These are phyloP conservation scores for Neurospora crassa DNA, from an alignment of 2,329 filamentous ascomycete species.

Conservation along the genomic window DNA sequence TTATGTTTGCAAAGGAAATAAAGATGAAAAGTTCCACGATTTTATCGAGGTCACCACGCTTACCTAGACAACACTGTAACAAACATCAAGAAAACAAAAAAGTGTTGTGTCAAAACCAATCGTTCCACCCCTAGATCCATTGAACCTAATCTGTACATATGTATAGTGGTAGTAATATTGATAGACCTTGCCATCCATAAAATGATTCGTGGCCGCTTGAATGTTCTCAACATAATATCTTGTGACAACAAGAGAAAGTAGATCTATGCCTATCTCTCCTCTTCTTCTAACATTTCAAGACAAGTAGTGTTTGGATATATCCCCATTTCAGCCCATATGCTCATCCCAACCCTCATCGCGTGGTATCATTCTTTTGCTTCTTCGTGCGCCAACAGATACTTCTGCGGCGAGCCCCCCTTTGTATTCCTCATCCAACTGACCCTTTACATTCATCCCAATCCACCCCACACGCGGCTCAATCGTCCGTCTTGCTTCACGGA, in stretches of 20 bases:
- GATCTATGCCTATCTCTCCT: neutral
- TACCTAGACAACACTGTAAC: neutral
- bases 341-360: neutral
- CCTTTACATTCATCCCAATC: neutral
- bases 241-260: neutral
- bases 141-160: neutral
- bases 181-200: neutral
- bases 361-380: neutral
- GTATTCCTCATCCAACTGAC: neutral
- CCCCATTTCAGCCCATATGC: neutral
- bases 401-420: neutral
- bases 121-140: neutral
- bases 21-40: neutral
- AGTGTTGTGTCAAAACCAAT: neutral
- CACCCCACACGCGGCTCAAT: neutral
- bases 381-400: neutral
- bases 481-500: neutral
- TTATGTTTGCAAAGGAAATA: neutral
- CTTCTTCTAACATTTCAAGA: neutral
- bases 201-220: neutral
- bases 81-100: neutral
- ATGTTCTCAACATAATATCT: neutral
- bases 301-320: neutral
- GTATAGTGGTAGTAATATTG: neutral
- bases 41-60: neutral